Base-by-base conservation (phyloP, 78 protist species). In the Dictyostelium brefeldianum region DNA sequence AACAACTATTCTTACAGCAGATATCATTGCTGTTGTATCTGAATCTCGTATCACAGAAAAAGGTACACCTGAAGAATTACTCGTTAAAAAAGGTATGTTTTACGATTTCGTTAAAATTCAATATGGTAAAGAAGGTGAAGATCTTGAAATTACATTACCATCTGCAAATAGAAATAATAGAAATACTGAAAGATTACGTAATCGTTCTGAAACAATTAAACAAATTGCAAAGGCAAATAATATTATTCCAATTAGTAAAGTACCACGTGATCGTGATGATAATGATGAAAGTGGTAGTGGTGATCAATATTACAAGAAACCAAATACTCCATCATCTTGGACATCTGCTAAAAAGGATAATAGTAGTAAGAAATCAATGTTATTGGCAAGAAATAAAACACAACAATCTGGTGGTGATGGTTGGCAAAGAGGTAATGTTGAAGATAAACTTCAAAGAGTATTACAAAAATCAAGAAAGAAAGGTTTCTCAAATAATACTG, bases 1-100 rank as follows among this genome's bases (percentile, higher is more conserved):
- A 25, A 79, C 96, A 15, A 98, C 99, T 11, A 85, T 98, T 75
- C 27, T 73, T 7, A 70, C 95, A 27, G 97, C 98, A 9, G 95
- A 91, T 48, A 41, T n/a, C 57, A 97, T 97, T 71, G 92, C 78
- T 1, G 97, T 94, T 15, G 15, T 96, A 5, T 17, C 73, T 20
- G 79, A 89, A 10, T 96, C 96, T 25, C 6, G 11, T 47, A 92
- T 97, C 59, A 64, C 80, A 1, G 98, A 97, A 90, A 5, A 5
- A n/a, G 98, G 97, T 43, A 73, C 91, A 41, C 91, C 91, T 29
- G 91, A 83, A 20, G 67, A 83, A 83, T 22, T 83, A 7, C 43
- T 83, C 3, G 91, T 69, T 9, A 46, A 29, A 25, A 69, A 70
- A 22, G 91, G 91, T 22, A 70, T 73, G 48, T 83, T 83, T 29